These are phyloP conservation scores for Yamadazyma conglobata DNA, from an alignment of 1,139 yeast species.

Conservation along the genomic window DNA sequence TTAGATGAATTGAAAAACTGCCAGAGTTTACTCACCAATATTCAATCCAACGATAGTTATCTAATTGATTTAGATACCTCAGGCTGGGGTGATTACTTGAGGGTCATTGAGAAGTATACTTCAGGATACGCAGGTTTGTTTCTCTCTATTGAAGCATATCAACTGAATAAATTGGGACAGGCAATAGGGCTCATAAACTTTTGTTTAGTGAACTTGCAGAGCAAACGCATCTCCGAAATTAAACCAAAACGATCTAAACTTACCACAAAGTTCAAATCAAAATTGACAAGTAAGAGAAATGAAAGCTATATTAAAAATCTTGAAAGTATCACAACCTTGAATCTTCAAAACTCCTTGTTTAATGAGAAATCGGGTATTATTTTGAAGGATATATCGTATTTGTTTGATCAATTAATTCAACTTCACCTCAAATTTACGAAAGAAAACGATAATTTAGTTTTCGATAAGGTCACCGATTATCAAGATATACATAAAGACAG, in stretches of 20 bases:
- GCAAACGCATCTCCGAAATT: slow-evolving; percentile 23
- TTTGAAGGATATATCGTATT: slow-evolving; percentile 34
- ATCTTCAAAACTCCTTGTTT: slow-evolving; percentile 36
- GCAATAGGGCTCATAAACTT: slow-evolving; percentile 43
- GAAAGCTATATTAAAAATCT: slow-evolving; percentile 31
- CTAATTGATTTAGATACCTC: slow-evolving; percentile 9
- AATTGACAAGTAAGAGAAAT: slow-evolving; percentile 26
- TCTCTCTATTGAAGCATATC: slow-evolving; percentile 41
- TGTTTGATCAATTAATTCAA: slow-evolving; percentile 39
- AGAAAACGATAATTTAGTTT: slow-evolving; percentile 40
- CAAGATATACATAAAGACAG: slow-evolving; percentile 35
- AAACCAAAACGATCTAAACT: slow-evolving; percentile 14
- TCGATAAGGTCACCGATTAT: slow-evolving; percentile 38
- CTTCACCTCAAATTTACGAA: slow-evolving; percentile 39
- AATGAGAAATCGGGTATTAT: slow-evolving; percentile 33
- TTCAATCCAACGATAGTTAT: slow-evolving; percentile 14
- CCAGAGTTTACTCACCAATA: slow-evolving; percentile 16
- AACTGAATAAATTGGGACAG: slow-evolving; percentile 37
- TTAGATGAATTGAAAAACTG: slow-evolving; percentile 29
- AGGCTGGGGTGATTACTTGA: slow-evolving; percentile 36
- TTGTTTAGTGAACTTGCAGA: slow-evolving; percentile 37
- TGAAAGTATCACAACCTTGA: slow-evolving; percentile 35
- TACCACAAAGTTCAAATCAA: slow-evolving; percentile 22
- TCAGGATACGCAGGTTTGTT: slow-evolving; percentile 43
- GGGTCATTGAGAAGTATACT: slow-evolving; percentile 32